Base-by-base conservation (phyloP, 805 yeast genomes). In the Candida schatavii region DNA sequence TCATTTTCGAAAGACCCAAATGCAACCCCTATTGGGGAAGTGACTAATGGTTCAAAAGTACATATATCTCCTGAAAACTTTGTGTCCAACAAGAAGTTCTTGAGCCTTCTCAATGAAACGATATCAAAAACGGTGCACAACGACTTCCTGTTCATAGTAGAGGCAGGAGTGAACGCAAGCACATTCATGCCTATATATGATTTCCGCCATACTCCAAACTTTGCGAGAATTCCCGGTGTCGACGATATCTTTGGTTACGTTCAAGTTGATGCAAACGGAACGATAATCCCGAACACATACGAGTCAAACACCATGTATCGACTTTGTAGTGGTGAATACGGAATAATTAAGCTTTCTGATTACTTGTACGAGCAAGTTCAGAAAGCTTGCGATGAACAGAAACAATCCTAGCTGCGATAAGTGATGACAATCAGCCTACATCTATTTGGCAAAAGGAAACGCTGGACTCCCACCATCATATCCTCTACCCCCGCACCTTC, bases 191-290 rank as follows among this genome's bases (percentile, higher is more conserved):
- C 89, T 5, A 75, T 87, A 34, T 83, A 77, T 49, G 95, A 86
- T 56, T 69, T 82, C 46, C 70, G 93, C 44, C 77, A 72, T 36
- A 72, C 78, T 1, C 88, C 91, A 1, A 64, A 74, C 18, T 78
- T 75, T 46, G 83, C 83, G 26, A 69, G 93, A 48, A 75, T 74
- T 11, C 88, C 91, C 1, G 85, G 81, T 17, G 75, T 83, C 6
- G 87, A 83, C 46, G 85, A 83, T 50, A 78, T 80, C 2, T 68
- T 80, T 39, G 95, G 95, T 1, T 83, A 81, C 52, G 81, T 85
- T 7, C 72, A 74, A 47, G 84, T 86, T 2, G 75, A 75, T 47
- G 59, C 47, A 1, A 55, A 69, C 2, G 85, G 87, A 1, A 66
- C 68, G 34, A 83, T 87, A 45, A 64, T 78, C 2, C 68, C 69